phyloP scores from a whole-genome alignment of 2,329 filamentous ascomycete genomes.

The Ophiostoma montium region DNA sequence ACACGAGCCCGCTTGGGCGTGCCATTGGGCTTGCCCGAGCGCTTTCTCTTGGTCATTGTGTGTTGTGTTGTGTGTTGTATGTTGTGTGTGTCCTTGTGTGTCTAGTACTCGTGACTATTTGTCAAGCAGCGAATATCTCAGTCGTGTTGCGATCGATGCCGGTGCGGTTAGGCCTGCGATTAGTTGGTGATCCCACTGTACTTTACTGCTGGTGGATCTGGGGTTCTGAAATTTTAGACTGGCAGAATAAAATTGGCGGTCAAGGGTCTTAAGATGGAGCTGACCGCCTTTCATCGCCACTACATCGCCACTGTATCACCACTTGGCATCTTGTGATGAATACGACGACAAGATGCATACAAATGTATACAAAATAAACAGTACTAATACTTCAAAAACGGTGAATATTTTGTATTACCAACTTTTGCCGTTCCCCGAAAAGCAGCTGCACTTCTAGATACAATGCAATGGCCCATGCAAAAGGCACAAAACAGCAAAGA shows the following conservation, averaged over 20 bases:
- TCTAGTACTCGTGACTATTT: no score
- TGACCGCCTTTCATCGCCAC: conserved; percentile 3
- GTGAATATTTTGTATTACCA: not conserved
- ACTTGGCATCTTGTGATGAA: no score
- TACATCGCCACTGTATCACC: no score
- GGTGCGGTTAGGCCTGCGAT: no score
- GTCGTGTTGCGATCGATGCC: no score
- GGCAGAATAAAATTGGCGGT: conserved; percentile 7
- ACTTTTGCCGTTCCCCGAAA: not conserved
- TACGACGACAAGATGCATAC: no score
- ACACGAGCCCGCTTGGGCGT: conserved; percentile 9
- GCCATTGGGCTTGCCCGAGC: conserved; percentile 6
- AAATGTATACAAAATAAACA: no score
- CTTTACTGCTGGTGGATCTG: not conserved
- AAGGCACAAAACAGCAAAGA: not conserved
- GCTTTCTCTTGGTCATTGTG: conserved; percentile 12
- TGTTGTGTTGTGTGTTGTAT: not conserved
- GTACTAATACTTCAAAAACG: no score
- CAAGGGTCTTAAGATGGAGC: not conserved
- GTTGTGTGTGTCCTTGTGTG: not conserved
- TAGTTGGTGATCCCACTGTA: not conserved
- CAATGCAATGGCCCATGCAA: conserved; percentile 1
- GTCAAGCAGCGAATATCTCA: no score
- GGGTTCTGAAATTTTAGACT: not conserved
- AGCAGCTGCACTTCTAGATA: not conserved